Base-by-base conservation (phyloP, 768 basidiomycete genomes). In the Phylloporus rhodoxanthus region DNA sequence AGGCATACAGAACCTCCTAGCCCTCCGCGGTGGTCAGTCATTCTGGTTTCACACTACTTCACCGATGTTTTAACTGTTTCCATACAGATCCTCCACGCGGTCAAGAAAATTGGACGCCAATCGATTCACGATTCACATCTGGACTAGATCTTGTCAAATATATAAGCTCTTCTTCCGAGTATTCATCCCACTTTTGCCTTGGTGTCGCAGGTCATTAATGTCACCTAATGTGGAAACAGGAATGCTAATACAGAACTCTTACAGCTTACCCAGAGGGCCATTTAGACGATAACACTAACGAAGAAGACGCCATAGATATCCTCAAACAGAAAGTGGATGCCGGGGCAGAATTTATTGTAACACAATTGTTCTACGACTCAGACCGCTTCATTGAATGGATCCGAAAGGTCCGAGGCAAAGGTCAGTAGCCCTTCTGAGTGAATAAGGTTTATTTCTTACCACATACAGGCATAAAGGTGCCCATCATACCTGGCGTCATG, bases 281-380 rank as follows among this genome's bases (percentile, higher is more conserved):
- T 60, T 71, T 84, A 2, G 90, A 87, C 56, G 75, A 73, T 34
- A 64, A 70, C 8, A 64, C 72, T 3, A 74, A 75, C 46, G 82
- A 84, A 60, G 83, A 85, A 45, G 66, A 70, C 36, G 79, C 87
- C 59, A 69, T 98, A 15, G 71, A 77, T 2, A 73, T 82, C 58
- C 73, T 99, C 48, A 90, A 87, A 65, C 76, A 77, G 38, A 99
- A 98, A 66, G 83, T 96, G 33, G 85, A 95, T 58, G 92, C 90
- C 0, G 96, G 96, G 14, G 95, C 95, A 2, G 89, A 97, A 60
- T 98, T 91, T 64, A 89, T 99, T 52, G 75, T 98, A 44, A 98
- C 96, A 0, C 96, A 99, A 60, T 74, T 98, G 6, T 99, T 99
- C 69, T 99, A 98, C 69, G 95, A 99, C 63, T 81, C 87, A n/a